Base-by-base conservation (phyloP, 257 asterid species). In the Solanum chmielewskii region DNA sequence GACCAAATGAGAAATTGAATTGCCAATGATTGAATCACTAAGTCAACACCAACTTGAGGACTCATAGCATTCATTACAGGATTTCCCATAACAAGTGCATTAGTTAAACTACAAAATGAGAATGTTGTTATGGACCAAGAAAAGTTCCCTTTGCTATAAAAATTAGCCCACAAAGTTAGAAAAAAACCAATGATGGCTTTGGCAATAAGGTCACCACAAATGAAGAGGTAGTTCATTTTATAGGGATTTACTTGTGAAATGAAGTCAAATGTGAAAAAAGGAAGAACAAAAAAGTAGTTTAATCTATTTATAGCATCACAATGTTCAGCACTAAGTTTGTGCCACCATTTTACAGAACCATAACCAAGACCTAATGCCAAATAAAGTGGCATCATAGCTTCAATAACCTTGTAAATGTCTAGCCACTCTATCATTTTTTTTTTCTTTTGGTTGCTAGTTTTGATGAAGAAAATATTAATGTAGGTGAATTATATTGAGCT, bases 221-320 rank as follows among this genome's bases (percentile, higher is more conserved):
- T 90, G 91, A 95, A 96, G 6, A 90, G 89, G 29, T 25, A 94
- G 85, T 94, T 96, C 96, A 94, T 89, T 47, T 77, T 80, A 91
- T 94, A 95, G 18, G 98, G 98, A 80, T 95, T 68, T 18, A 95
- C 91, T 39, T 88, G 84, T 69, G 95, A 69, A 8, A 91, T 89
- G 92, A 96, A 94, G 2, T 93, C 91, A 83, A 96, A 96, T 29
- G 92, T 87, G 92, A 95, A 96, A 84, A 96, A 94, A 5, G 99
- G 97, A 77, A 96, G 85, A 33, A 96, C 87, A 90, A 94, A 95
- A 27, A 89, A 96, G 73, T 94, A 94, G 29, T 90, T 93, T 88
- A 95, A 91, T 3, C 96, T 92, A 85, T 94, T 96, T 41, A 96
- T 93, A 56, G 95, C 96, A 76, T 93, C 95, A 86, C 96, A 94